These are phyloP conservation scores for Hemileccinum rubropunctum DNA, from an alignment of 768 basidiomycete species.

Conservation along the genomic window DNA sequence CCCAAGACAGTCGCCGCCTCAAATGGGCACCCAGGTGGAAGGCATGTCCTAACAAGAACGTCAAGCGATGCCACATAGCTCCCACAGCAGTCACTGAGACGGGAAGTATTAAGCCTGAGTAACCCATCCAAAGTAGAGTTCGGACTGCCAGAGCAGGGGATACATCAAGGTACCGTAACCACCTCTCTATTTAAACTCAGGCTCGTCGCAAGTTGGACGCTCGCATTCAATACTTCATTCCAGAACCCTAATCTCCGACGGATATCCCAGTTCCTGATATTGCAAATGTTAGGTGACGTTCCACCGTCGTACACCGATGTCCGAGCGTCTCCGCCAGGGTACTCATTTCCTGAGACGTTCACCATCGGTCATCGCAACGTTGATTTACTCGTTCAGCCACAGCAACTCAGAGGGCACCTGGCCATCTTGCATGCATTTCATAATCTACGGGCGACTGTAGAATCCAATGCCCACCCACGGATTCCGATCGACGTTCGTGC, in stretches of 20 bases:
- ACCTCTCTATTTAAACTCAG: too few relatives aligned
- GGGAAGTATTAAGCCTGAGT: too few relatives aligned
- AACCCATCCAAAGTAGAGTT: too few relatives aligned
- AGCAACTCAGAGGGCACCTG: conserved; percentile 33
- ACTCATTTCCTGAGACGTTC: conserved; percentile 18
- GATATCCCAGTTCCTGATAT: too few relatives aligned
- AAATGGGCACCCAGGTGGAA: too few relatives aligned
- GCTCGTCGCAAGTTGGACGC: not conserved
- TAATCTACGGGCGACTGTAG: conserved; percentile 19
- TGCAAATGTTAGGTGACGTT: not conserved
- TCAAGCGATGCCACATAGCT: too few relatives aligned
- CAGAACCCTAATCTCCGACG: too few relatives aligned
- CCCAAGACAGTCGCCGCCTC: too few relatives aligned
- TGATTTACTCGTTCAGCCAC: conserved; percentile 16
- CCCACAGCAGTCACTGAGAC: too few relatives aligned
- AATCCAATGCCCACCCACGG: conserved; percentile 9
- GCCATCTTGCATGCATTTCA: conserved; percentile 28
- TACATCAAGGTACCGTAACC: too few relatives aligned
- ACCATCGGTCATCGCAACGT: conserved; percentile 5
- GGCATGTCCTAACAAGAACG: too few relatives aligned
- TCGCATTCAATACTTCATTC: not conserved
- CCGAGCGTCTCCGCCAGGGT: not conserved
- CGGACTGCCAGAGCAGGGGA: too few relatives aligned
- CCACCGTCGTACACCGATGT: not conserved
- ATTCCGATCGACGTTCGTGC: conserved; percentile 10